Evolutionary conservation across 495 filamentous ascomycete genomes (phyloP).

Genomic region (Zalerion maritima): DNA sequence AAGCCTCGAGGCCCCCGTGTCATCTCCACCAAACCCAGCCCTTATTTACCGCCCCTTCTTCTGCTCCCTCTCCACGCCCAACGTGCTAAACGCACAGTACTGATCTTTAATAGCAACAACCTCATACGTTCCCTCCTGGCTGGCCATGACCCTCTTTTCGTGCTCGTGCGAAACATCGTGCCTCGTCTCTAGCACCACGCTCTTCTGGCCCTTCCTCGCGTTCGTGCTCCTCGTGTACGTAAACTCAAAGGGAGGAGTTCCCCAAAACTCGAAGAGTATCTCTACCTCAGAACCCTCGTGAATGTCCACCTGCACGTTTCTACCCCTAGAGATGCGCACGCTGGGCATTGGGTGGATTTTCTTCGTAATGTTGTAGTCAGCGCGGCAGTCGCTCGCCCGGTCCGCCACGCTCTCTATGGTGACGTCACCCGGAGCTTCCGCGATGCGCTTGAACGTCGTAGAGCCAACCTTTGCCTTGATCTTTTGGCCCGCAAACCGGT

Average conservation of each 20-base stretch:
- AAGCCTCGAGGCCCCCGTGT: no score
- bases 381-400: conserved; percentile 68
- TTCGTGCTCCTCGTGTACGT: conserved; percentile 89
- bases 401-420: conserved; percentile 74
- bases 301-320: conserved; percentile 68
- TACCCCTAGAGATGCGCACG: conserved; percentile 73
- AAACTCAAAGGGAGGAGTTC: conserved; percentile 93
- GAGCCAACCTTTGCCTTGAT: conserved; percentile 63
- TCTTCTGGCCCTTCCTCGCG: conserved; percentile 55
- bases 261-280: conserved; percentile 84
- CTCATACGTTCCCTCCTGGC: conserved; percentile 91
- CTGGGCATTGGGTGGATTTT: conserved; percentile 82
- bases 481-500: conserved; percentile 63
- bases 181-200: conserved; percentile 72
- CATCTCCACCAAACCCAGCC: no score
- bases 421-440: conserved; percentile 78
- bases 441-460: conserved; percentile 78
- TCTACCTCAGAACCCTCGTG: conserved; percentile 90
- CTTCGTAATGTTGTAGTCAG: conserved; percentile 58
- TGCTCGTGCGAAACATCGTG: conserved; percentile 72
- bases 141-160: conserved; percentile 63
- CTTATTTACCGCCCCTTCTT: conserved; percentile 8
- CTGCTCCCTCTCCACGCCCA: conserved; percentile 28
- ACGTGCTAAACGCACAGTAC: conserved; percentile 71
- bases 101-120: conserved; percentile 88